Evolutionary conservation across 495 filamentous ascomycete genomes (phyloP), one percentile per base, ranked within the genome.

Genomic region (Talaromyces liani): DNA sequence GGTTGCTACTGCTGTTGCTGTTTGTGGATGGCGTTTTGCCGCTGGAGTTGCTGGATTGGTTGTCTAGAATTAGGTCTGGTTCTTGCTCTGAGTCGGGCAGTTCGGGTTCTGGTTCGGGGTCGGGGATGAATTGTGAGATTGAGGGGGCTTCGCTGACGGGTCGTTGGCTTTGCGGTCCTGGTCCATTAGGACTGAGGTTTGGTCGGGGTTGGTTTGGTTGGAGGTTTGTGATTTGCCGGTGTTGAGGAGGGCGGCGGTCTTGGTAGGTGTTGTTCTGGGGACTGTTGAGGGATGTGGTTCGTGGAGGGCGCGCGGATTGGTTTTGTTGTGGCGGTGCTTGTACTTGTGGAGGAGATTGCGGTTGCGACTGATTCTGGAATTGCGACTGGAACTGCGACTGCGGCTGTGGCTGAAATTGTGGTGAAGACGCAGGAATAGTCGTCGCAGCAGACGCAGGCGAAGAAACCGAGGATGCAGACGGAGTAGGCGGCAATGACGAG

Each of bases 101-200:
- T 47, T 68, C 70, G 7, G 64, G 64, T 12, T 62, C 60, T 18
- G 60, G 60, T n/a, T 78, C 76, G 4, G 72, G 72, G 9, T 74
- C 74, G 3, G 75, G 76, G 29, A 79, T 76, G 68, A 74, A 77
- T 58, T 73, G 72, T 63, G 77, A 77, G 27, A 76, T 54, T 6
- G 73, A 72, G 58, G 67, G 64, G 36, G 69, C 70, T 18, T 66
- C 65, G 49, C 59, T 58, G 24, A 51, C 20, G 39, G 69, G 61
- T 10, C 64, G 54, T 27, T 58, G 51, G 18, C 62, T 41, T 41
- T 59, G 53, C 62, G 36, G 12, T 16, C 10, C 10, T 5, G 36
- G 14, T 51, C 14, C 56, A 16, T 56, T 27, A 56, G 51, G 62
- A 20, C 22, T 56, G 24, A 56, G 34, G 18, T 27, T 55, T 29